Conservation (phyloP, 176 grass and related monocot genomes). For the Oryza brachyantha region DNA sequence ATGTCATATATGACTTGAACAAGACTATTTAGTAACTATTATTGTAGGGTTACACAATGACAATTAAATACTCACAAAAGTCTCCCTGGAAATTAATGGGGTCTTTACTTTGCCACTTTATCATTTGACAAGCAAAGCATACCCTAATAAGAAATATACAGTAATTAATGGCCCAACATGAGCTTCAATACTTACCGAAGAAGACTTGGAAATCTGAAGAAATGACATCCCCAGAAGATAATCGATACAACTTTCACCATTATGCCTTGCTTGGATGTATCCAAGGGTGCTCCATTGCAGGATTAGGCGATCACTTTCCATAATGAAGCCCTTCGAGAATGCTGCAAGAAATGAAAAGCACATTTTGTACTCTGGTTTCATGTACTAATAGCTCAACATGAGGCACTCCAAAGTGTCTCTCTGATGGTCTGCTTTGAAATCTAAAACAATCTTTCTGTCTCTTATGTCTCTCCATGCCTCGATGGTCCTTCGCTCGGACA, state of each 20-base stretch:
- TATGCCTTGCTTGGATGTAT: slow-evolving; percentile 5
- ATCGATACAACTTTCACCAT: slow-evolving; percentile 16
- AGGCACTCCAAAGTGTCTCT: slow-evolving; percentile 17
- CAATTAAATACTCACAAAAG: too few species aligned
- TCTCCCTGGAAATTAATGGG: too few species aligned
- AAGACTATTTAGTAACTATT: too few species aligned
- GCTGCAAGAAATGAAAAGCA: slow-evolving; percentile 54
- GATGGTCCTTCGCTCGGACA: slow-evolving; percentile 6
- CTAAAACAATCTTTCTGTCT: neutral
- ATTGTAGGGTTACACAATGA: too few species aligned
- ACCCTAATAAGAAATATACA: too few species aligned
- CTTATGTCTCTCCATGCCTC: slow-evolving; percentile 35
- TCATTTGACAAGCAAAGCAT: too few species aligned
- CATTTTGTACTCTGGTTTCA: slow-evolving; percentile 29
- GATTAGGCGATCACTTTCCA: slow-evolving; percentile 35
- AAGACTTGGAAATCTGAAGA: slow-evolving; percentile 27
- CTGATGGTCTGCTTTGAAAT: too few species aligned
- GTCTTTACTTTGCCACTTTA: too few species aligned
- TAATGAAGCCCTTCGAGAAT: slow-evolving; percentile 39
- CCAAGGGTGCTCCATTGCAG: slow-evolving; percentile 54
- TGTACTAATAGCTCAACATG: slow-evolving; percentile 44
- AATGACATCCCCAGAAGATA: slow-evolving; percentile 50
- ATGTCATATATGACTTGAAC: too few species aligned
- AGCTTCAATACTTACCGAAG: neutral
- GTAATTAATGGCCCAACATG: accelerated